Percentiles rank a stretch among this genome's conserved stretches.
Conservation (phyloP, 2,329 filamentous ascomycete genomes). For the Torrubiellomyces zombiae region DNA sequence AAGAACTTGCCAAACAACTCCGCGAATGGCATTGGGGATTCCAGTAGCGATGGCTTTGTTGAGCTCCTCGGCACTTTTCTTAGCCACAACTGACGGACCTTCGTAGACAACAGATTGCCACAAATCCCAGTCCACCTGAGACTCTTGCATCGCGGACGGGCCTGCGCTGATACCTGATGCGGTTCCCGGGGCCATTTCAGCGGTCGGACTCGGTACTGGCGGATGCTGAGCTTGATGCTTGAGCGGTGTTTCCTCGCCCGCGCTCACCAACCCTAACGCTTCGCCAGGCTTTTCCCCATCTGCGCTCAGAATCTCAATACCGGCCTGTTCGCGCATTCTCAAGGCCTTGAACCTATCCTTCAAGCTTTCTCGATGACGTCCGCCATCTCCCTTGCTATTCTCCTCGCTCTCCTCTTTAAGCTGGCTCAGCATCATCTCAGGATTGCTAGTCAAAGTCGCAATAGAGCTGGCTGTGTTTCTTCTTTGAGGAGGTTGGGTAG, state of each 20-base stretch:
- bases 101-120: constrained; percentile 96
- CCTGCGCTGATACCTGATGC: constrained; percentile 66
- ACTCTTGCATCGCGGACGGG: constrained; percentile 51
- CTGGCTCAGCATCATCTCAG: constrained; percentile 61
- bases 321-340: constrained; percentile 56
- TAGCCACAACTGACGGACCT: constrained; percentile 73
- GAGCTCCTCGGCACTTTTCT: constrained; percentile 76
- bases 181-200: constrained; percentile 65
- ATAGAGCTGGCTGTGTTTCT: constrained; percentile 70
- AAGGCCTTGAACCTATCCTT: constrained; percentile 67
- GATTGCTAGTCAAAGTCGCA: constrained; percentile 62
- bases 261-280: constrained; percentile 8
- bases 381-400: constrained; percentile 25
- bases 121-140: constrained; percentile 91
- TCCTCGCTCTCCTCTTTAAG: constrained; percentile 55
- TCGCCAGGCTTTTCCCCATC: constrained; percentile 33
- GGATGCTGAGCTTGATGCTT: constrained; percentile 20
- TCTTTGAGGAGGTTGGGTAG: constrained; percentile 26
- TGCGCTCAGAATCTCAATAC: constrained; percentile 31
- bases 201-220: constrained; percentile 48
- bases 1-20: constrained; percentile 97
- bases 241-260: constrained; percentile 10
- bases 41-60: constrained; percentile 83
- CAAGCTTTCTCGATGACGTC: constrained; percentile 42
- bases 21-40: constrained; percentile 85